A percentile compares a stretch with the other conserved stretches of the same genome.
Evolutionary conservation across 805 yeast genomes (phyloP).

Genomic region (Ogataea ramenticola): DNA sequence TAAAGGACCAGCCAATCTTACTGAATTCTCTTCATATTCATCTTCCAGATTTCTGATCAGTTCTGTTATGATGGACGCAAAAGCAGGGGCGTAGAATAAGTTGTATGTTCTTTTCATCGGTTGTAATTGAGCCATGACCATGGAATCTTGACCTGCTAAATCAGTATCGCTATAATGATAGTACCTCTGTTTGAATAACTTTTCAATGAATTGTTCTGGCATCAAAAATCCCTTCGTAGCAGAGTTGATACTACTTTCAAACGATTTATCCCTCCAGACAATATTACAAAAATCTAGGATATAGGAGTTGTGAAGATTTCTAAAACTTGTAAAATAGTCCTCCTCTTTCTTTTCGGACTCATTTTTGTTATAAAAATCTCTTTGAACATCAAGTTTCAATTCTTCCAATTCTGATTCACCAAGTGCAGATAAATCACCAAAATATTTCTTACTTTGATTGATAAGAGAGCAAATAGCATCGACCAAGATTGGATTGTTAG

Average conservation of each 20-base stretch:
- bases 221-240: conserved; percentile 33
- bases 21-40: conserved; percentile 18
- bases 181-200: conserved; percentile 20
- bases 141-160: too few relatives aligned
- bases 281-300: conserved; percentile 51
- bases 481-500: conserved; percentile 35
- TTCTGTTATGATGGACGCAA: conserved; percentile 35
- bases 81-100: conserved; percentile 45
- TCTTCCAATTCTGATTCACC: not conserved
- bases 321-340: conserved; percentile 6
- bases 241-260: conserved; percentile 27
- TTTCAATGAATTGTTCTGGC: conserved; percentile 25
- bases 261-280: conserved; percentile 49
- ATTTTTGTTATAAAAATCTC: not conserved
- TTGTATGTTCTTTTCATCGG: conserved; percentile 25
- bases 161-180: conserved; percentile 9
- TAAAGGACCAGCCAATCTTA: conserved; percentile 47
- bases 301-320: conserved; percentile 37
- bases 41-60: conserved; percentile 43
- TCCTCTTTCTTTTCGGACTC: not conserved
- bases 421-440: conserved; percentile 13
- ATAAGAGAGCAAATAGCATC: conserved; percentile 42
- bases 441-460: conserved; percentile 31
- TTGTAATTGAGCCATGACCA: conserved; percentile 24
- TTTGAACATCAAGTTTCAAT: not conserved